Evolutionary conservation across 1,139 yeast species (phyloP).

Genomic region (Yamadazyma epiphylla): DNA sequence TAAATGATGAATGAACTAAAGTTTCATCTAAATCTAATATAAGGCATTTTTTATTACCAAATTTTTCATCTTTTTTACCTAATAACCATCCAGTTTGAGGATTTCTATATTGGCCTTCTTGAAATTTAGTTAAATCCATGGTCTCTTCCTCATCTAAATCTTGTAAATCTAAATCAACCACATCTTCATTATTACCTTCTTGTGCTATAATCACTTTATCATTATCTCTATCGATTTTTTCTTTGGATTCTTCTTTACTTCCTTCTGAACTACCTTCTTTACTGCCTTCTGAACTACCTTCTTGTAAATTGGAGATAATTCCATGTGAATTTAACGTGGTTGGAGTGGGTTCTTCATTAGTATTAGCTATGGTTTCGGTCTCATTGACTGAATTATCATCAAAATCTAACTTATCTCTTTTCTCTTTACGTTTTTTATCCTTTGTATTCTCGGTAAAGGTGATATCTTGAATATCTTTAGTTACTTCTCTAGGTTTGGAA

Average conservation of each 20-base stretch:
- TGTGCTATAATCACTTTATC: conserved; percentile 17
- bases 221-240: conserved; percentile 2
- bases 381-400: conserved; percentile 43
- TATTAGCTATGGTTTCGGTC: conserved; percentile 43
- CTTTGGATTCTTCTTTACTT: conserved; percentile 1
- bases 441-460: background rate
- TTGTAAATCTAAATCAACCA: conserved; percentile 13
- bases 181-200: conserved; percentile 17
- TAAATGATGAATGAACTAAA: conserved; percentile 91
- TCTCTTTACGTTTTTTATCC: conserved; percentile 13
- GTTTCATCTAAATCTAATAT: conserved; percentile 95
- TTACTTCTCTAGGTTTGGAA: background rate
- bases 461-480: background rate
- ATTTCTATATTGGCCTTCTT: conserved; percentile 64
- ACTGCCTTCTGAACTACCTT: conserved; percentile 6
- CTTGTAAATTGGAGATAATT: conserved; percentile 5
- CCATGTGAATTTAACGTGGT: conserved; percentile 4
- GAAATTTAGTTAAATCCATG: conserved; percentile 42
- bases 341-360: conserved; percentile 26
- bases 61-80: conserved; percentile 34
- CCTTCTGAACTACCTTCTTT: conserved; percentile 6
- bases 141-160: conserved; percentile 14
- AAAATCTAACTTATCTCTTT: conserved; percentile 27
- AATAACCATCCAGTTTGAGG: conserved; percentile 62
- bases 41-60: conserved; percentile 69